Evolutionary conservation across 345 rosid genomes (phyloP).

Genomic region (Excoecaria agallocha): DNA sequence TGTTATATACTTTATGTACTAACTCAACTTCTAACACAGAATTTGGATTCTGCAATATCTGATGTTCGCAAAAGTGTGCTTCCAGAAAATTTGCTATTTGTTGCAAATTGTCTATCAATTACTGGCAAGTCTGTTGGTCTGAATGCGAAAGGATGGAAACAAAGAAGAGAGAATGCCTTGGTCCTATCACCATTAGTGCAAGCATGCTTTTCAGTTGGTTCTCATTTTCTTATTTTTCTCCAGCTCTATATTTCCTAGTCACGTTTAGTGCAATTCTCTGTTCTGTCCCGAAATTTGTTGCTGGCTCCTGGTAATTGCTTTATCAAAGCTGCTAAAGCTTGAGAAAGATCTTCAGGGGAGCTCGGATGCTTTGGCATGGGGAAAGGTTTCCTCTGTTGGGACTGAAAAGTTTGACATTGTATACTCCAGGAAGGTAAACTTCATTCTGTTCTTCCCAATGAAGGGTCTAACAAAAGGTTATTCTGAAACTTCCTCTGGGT

Average conservation of each 20-base stretch:
- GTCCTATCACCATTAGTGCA: constrained; percentile 71
- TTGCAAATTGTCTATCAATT: constrained; percentile 61
- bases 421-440: constrained; percentile 55
- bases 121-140: constrained; percentile 90
- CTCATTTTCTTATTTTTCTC: neutral
- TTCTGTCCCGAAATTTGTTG: constrained; percentile 18
- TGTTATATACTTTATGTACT: neutral
- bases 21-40: constrained; percentile 38
- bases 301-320: constrained; percentile 83
- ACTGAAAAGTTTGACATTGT: constrained; percentile 75
- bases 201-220: constrained; percentile 89
- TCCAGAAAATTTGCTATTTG: constrained; percentile 62
- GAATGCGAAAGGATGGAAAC: constrained; percentile 64
- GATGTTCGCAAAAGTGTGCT: constrained; percentile 77
- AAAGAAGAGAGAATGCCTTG: constrained; percentile 58
- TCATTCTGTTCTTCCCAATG: constrained; percentile 18
- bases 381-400: constrained; percentile 63
- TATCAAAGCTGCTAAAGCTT: constrained; percentile 83
- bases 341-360: constrained; percentile 76
- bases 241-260: constrained; percentile 1
- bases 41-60: constrained; percentile 68
- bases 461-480: too few relatives aligned
- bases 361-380: constrained; percentile 86
- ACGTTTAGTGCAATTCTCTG: constrained; percentile 1
- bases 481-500: neutral